These are phyloP conservation scores for Paramecium sexaurelia DNA, from an alignment of 73 alveolate genomes.

Conservation along the genomic window DNA sequence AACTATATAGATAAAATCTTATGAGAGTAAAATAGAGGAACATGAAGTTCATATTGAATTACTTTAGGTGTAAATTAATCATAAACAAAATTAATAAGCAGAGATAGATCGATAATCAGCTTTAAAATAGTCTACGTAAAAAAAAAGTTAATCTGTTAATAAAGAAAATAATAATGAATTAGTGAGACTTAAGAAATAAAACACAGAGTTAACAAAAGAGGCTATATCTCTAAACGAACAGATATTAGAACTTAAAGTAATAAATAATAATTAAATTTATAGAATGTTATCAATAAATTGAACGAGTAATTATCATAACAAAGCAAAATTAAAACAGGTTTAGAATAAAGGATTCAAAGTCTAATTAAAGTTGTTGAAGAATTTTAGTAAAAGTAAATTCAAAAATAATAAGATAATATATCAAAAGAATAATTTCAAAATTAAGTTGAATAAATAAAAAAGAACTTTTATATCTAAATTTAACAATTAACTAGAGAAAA, in stretches of 20 bases:
- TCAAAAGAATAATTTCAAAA: background rate
- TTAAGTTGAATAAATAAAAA: background rate
- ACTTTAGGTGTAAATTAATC: conserved; percentile 2
- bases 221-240: conserved; percentile 33
- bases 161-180: conserved; percentile 38
- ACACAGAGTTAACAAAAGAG: conserved; percentile 49
- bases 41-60: conserved; percentile 42
- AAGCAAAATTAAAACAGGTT: background rate
- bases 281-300: conserved; percentile 8
- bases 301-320: background rate
- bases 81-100: background rate
- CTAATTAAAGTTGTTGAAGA: conserved; percentile 47
- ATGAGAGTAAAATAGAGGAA: conserved; percentile 25
- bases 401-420: background rate
- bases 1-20: background rate
- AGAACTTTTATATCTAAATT: conserved; percentile 24
- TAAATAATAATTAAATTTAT: background rate
- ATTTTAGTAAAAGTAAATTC: background rate
- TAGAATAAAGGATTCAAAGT: conserved; percentile 27
- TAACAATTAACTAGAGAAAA: conserved; percentile 21
- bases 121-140: background rate
- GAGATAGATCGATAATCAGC: background rate
- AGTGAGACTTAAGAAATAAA: background rate
- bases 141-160: background rate
- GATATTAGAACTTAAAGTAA: conserved; percentile 11